Base-by-base conservation (phyloP, 2,329 filamentous ascomycete genomes). In the Diplodia seriata region DNA sequence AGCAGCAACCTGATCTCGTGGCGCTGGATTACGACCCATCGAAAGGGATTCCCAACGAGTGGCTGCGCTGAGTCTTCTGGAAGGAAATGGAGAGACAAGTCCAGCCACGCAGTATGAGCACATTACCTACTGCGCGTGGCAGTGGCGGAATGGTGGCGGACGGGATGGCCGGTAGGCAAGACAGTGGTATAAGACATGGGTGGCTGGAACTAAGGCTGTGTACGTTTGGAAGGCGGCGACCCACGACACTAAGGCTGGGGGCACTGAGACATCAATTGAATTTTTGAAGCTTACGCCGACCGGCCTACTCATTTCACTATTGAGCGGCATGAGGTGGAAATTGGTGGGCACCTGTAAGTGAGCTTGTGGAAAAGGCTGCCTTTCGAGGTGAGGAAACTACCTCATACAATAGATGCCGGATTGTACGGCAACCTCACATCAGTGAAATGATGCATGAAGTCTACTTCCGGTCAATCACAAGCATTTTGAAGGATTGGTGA, bases 181-280 rank as follows among this genome's bases (percentile, higher is more conserved):
- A 61, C 57, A 61, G n/a, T 31, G 40, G 15, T 31, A 11, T 33
- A 38, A 49, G 40, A 61, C 57, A 61, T 20, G 14, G 55, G n/a
- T 47, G 38, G 31, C 43, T 54, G 11, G 51, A 26, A 14, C 23
- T 29, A 29, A 29, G 15, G 51, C 15, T 11, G 29, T 9, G 29
- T 31, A 54, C 2, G 36, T 33, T 14, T 14, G 51, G 51, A 47
- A 20, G 7, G 43, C 43, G 7, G 43, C 23, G 11, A 3, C 26
- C 43, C 7, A n/a, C 14, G 4, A 4, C 15, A 31, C 26, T 23
- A 12, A 31, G 55, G 1, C 36, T 29, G 20, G 23, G 3, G 12
- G 14, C 20, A 20, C 20, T 59, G 38, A 59, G 55, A 59, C 55
- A 57, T 18, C 11, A 50, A 12, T 18, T 36, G 33, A 9, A 36